Percentiles rank a stretch among this genome's conserved stretches.
Conservation (phyloP, 192 early-diverging fungal genomes). For the Coemansia nantahalensis region DNA sequence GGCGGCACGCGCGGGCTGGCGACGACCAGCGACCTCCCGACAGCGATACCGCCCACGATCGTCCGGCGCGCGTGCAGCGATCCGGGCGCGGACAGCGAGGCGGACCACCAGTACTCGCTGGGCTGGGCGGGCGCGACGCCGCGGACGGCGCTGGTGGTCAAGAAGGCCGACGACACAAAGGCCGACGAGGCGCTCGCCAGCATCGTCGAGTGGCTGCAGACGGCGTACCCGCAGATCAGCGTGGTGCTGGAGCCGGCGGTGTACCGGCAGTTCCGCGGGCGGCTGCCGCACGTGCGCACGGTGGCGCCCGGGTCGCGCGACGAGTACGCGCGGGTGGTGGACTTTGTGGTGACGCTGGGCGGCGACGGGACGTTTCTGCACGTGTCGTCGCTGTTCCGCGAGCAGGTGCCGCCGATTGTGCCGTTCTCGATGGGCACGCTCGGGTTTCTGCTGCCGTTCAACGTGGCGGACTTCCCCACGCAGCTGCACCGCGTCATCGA, state of each 20-base stretch:
- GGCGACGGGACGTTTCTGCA: slow-evolving; percentile 93
- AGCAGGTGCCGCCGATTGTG: slow-evolving; percentile 78
- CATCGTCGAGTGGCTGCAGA: slow-evolving; percentile 68
- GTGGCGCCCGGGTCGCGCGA: slow-evolving; percentile 28
- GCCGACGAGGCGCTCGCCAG: slow-evolving; percentile 67
- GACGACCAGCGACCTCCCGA: slow-evolving; percentile 24
- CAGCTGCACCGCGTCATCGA: slow-evolving; percentile 65
- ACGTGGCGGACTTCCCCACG: slow-evolving; percentile 60
- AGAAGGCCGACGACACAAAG: slow-evolving; percentile 69
- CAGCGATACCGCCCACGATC: slow-evolving; percentile 15
- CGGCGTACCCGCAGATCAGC: slow-evolving; percentile 63
- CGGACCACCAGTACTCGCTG: slow-evolving; percentile 32
- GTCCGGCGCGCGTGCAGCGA: background rate
- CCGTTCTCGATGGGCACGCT: slow-evolving; percentile 93
- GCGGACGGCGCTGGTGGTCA: slow-evolving; percentile 72
- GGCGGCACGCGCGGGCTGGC: too few species aligned
- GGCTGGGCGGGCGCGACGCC: slow-evolving; percentile 52
- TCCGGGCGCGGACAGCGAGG: slow-evolving; percentile 8
- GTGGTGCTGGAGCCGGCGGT: slow-evolving; percentile 69
- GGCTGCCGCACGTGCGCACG: slow-evolving; percentile 23
- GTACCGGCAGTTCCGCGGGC: slow-evolving; percentile 52
- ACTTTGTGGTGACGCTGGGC: slow-evolving; percentile 89
- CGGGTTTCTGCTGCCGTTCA: slow-evolving; percentile 87
- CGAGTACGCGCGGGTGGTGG: slow-evolving; percentile 71
- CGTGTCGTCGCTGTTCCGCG: slow-evolving; percentile 74